Evolutionary conservation across 257 asterid species (phyloP), one percentile per base, ranked within the genome.

Genomic region (Nicotiana otophora): DNA sequence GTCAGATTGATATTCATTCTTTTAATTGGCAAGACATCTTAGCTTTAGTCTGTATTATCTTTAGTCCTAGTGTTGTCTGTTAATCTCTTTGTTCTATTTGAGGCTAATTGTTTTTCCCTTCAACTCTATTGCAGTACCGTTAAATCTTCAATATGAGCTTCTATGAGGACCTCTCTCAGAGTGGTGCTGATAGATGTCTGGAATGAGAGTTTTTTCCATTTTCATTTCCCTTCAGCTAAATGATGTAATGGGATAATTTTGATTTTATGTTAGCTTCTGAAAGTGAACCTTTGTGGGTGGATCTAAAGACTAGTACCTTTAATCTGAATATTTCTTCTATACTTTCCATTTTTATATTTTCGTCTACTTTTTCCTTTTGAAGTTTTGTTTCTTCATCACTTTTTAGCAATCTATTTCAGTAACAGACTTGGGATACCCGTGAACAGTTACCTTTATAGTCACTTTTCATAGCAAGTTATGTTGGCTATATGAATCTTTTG

Each of bases 201-300:
- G 2, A 30, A 74, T 15, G 26, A 15, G 80, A 74, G 10, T 2
- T 0, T 26, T 74, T 74, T 74, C 7, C 9, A 51, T 74, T 51
- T 5, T 2, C 42, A 0, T 51, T 16, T 51, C 16, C 80, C 26
- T 74, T 74, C 62, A 26, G 19, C 31, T 74, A 74, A 6, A 74
- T 74, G 80, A 74, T 74, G 80, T 74, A 51, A 74, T 74, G 63
- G 80, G 80, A 74, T 74, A 74, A 74, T 74, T 26, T 74, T 74
- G 42, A 7, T 48, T 42, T 74, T 74, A 48, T 48, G 80, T 74
- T 26, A 3, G 12, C 15, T 3, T 15, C 30, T 7, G 42, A 30
- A 48, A 70, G 3, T 42, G n/a, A 70, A 74, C 5, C 48, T 7
- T 7, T n/a, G 4, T 74, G 23, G 48, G 0, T 74, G 80, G 26